Evolutionary conservation across 228 moss, liverwort and hornwort species (phyloP), one percentile per base, ranked within the genome.

Genomic region (Sphagnum magellanicum): DNA sequence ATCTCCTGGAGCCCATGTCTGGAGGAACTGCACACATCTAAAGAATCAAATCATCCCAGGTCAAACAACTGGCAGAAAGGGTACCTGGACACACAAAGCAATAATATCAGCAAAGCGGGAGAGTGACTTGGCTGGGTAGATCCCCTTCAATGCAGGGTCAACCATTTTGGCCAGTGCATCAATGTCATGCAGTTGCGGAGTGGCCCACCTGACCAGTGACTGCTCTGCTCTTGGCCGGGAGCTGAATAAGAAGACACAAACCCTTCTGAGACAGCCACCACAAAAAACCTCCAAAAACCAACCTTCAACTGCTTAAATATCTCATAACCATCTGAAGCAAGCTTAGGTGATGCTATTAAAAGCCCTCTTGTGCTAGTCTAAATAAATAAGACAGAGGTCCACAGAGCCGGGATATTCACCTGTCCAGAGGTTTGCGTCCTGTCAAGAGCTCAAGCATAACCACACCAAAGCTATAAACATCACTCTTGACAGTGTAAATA

Each of bases 51-150:
- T 32, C 32, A 32, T 32, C 32, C 32, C 32, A 2, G 55, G 55
- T 8, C 1, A 55, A 12, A 55, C 1, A 55, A 3, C 55, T 8
- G 12, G 55, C 12, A 8, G 55, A 12, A 55, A 55, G 12, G 53
- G 51, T 61, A 91, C 91, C 89, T 91, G 91, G 50, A 91, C 89
- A 73, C 87, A 91, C 4, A 82, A 78, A 52, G 89, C 79, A 50
- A 91, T 79, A 67, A 89, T 73, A 78, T 91, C 89, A 61, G 91
- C 91, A 63, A 87, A 91, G 10, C 89, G 84, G 13, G 91, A 91
- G 13, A 91, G 87, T 63, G 91, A 89, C 70, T 84, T 91, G 10
- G 87, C 91, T 71, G 88, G 88, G 66, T 88, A 88, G 50, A 84
- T 81, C 61, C 88, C 88, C 16, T 75, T 77, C 84, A 88, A 74